These are phyloP conservation scores for Rhodosporidiobolus sp. DNA, from an alignment of 768 basidiomycete species.

Conservation along the genomic window DNA sequence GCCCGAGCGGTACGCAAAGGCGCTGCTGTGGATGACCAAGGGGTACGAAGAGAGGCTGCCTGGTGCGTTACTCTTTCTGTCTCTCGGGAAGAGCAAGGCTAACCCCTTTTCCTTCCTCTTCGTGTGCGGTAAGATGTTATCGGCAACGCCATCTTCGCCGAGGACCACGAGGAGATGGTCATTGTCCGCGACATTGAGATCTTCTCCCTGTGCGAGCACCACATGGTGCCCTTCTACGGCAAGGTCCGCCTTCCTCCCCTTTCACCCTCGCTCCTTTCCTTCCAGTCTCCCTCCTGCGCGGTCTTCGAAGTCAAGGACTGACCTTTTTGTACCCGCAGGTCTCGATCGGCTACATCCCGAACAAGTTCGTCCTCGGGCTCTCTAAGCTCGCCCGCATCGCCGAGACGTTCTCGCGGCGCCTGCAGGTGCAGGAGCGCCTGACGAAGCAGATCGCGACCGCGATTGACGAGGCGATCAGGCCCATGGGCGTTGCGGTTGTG, in stretches of 20 bases:
- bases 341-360: constrained; percentile 96
- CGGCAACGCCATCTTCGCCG: constrained; percentile 95
- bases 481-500: constrained; percentile 95
- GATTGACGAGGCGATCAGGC: constrained; percentile 97
- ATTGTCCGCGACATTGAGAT: constrained; percentile 96
- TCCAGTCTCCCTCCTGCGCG: constrained; percentile 22
- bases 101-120: too few species aligned
- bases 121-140: constrained; percentile 89
- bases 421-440: constrained; percentile 95
- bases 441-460: constrained; percentile 97
- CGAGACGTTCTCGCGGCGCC: constrained; percentile 89
- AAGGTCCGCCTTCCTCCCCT: constrained; percentile 61
- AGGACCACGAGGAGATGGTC: constrained; percentile 99
- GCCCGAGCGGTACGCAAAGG: constrained; percentile 92
- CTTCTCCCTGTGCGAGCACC: constrained; percentile 96
- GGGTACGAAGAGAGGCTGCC: constrained; percentile 94
- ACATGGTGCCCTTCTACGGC: constrained; percentile 95
- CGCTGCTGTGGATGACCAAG: constrained; percentile 97
- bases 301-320: constrained; percentile 38
- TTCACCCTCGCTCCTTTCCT: constrained; percentile 3
- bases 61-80: constrained; percentile 55
- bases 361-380: constrained; percentile 85
- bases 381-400: constrained; percentile 96
- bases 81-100: too few species aligned
- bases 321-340: constrained; percentile 58